These are phyloP conservation scores for Remersonia thermophila DNA, from an alignment of 2,329 filamentous ascomycete genomes.

Conservation along the genomic window DNA sequence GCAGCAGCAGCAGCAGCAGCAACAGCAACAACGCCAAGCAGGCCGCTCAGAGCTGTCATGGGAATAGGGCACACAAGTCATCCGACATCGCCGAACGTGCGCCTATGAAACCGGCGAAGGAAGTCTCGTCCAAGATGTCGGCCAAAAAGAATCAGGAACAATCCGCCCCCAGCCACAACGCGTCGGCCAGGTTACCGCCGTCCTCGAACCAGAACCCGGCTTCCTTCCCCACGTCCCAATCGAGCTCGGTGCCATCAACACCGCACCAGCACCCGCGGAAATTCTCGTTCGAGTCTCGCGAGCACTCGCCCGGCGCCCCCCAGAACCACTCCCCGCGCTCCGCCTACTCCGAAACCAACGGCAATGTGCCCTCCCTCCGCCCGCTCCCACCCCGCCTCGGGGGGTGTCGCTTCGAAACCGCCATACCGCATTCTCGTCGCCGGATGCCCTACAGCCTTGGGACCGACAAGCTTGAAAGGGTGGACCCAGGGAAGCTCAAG, in stretches of 20 bases:
- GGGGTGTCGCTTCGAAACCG: conserved; percentile 81
- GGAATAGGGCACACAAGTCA: conserved; percentile 47
- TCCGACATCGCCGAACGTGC: conserved; percentile 48
- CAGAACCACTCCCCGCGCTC: conserved; percentile 80
- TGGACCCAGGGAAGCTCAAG: conserved; percentile 61
- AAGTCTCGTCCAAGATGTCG: conserved; percentile 37
- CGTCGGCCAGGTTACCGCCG: conserved; percentile 10
- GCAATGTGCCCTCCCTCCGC: conserved; percentile 55
- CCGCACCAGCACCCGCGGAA: conserved; percentile 80
- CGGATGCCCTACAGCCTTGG: conserved; percentile 88
- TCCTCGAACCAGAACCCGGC: conserved; percentile 6
- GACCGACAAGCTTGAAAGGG: conserved; percentile 61
- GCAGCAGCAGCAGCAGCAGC: too few relatives aligned
- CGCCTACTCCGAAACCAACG: conserved; percentile 78
- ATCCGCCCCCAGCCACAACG: neutral
- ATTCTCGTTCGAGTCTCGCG: conserved; percentile 64
- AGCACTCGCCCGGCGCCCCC: conserved; percentile 66
- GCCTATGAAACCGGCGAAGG: conserved; percentile 47
- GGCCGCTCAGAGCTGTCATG: conserved; percentile 45
- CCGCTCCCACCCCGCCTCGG: conserved; percentile 46
- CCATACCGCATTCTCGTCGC: conserved; percentile 65
- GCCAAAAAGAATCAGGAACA: conserved; percentile 15
- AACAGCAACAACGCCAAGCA: conserved; percentile 38
- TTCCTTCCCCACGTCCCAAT: conserved; percentile 38
- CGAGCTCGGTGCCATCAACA: conserved; percentile 85